Base-by-base conservation (phyloP, 805 yeast species). In the Priceomyces haplophilus region DNA sequence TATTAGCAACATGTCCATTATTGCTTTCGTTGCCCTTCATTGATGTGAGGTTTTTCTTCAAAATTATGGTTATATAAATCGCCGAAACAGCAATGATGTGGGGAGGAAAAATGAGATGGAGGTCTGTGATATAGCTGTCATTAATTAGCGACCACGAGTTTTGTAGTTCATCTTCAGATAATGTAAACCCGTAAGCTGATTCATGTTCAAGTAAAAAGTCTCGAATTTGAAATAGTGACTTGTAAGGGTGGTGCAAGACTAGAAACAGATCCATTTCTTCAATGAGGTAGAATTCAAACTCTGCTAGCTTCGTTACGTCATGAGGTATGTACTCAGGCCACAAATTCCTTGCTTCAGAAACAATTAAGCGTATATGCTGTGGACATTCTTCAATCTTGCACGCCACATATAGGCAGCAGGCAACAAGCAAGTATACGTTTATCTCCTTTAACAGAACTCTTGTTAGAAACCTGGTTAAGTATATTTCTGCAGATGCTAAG, bases 301-400 rank as follows among this genome's bases (percentile, higher is more conserved):
- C 98, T 0, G 98, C 97, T 12, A 93, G 72, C 55, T 87, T 88
- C 21, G 96, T 84, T 13, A 89, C 79, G 59, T 91, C 98, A 45
- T 85, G 88, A 0, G 97, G 95, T 29, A 91, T 83, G 54, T 82
- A 88, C 55, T 90, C 97, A 0, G 98, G 97, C 98, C 98, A 91
- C 31, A 88, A 65, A 30, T 83, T 83, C 41, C 96, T 67, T 1
- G 97, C 93, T 58, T 91, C 98, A 15, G 82, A 74, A 17, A 88
- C 78, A 7, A 93, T 75, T 0, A 90, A 79, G 42, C 97, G 67
- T 7, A 93, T 88, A 58, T 93, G 97, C 56, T 86, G 95, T 1
- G 99, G 98, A 52, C 88, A 84, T 62, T 93, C 99, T 61, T 93
- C 98, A 25, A 89, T 85, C 59, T 93, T 91, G 66, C 97, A 85